Conservation (phyloP, 2,329 filamentous ascomycete species). For the Taxawa tesnikishii region DNA sequence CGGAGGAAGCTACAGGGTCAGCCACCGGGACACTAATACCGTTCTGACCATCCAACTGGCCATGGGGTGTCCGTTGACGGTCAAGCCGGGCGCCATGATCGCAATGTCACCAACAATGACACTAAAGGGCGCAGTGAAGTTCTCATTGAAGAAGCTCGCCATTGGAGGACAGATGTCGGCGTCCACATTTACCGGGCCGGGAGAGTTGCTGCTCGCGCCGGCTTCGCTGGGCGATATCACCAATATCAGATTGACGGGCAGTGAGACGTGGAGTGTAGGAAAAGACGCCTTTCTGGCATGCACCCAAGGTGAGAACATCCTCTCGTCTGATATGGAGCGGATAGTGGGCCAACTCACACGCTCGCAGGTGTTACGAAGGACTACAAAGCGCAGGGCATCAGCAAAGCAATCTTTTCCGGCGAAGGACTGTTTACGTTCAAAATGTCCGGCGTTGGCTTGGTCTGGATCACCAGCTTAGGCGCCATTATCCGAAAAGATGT, state of each 20-base stretch:
- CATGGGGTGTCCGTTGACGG: constrained; percentile 70
- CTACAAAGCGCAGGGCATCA: constrained; percentile 50
- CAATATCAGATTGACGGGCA: constrained; percentile 59
- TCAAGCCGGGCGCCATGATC: constrained; percentile 82
- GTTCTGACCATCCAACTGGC: constrained; percentile 82
- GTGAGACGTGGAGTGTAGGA: constrained; percentile 71
- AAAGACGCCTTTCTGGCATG: constrained; percentile 76
- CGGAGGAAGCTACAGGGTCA: constrained; percentile 85
- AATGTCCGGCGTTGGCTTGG: constrained; percentile 63
- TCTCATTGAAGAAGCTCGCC: constrained; percentile 85
- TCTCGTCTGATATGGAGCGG: too few relatives aligned
- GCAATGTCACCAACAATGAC: constrained; percentile 86
- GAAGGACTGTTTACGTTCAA: constrained; percentile 88
- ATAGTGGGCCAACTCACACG: too few relatives aligned
- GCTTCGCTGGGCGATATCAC: constrained; percentile 74
- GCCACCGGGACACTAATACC: constrained; percentile 82
- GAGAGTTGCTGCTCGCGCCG: constrained; percentile 78
- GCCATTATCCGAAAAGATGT: constrained; percentile 93
- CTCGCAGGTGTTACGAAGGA: constrained; percentile 6
- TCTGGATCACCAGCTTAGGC: constrained; percentile 89
- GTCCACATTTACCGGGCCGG: constrained; percentile 77
- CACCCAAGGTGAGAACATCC: constrained; percentile 62
- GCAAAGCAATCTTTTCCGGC: constrained; percentile 87
- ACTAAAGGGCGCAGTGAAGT: constrained; percentile 70
- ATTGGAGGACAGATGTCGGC: constrained; percentile 66